Base-by-base conservation (phyloP, 2,329 filamentous ascomycete genomes). In the Pseudogymnoascus sp. region DNA sequence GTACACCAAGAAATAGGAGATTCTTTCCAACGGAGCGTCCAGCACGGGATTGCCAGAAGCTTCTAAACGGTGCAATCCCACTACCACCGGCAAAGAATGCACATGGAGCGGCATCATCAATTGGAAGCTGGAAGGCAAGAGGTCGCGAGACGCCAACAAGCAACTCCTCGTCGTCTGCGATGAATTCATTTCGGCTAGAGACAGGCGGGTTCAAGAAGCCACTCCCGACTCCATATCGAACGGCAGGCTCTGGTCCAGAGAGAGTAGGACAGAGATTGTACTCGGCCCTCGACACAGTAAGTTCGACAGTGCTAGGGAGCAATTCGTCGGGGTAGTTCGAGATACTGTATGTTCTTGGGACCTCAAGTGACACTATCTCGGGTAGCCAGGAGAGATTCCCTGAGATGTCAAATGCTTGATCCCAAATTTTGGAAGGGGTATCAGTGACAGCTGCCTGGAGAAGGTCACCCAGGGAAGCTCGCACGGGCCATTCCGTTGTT, bases 11-110 rank as follows among this genome's bases (percentile, higher is more conserved):
- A 59, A 81, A 83, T 0, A 83, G 70, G 16, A 80, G 74, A 45
- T 80, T 81, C 14, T 75, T 72, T 0, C 78, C 78, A 5, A 78
- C 75, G 0, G 75, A 71, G 0, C 72, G 70, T 3, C 73, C 73
- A 5, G 74, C 72, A 0, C 80, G 76, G 10, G 78, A 73, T 68
- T 82, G 78, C 80, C 80, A 83, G 68, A 83, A 82, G 59, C 78
- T 79, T 4, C 80, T 73, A 71, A 82, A 83, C 0, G 80, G 80
- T 0, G 80, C 80, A 26, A 83, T 81, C 1, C 80, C 80, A 43
- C 78, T 81, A 0, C 80, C 81, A 11, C 81, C 80, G 0, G 81
- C 81, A 66, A 83, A 83, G 66, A 79, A 79, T 0, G 79, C 79
- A 19, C 80, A 80, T 0, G 80, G 81, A 0, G 78, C 78, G 33